Percentiles rank a stretch among this genome's conserved stretches.
phyloP scores from a whole-genome alignment of 2,329 filamentous ascomycete species.

The Stagonosporopsis cucurbitacearum region DNA sequence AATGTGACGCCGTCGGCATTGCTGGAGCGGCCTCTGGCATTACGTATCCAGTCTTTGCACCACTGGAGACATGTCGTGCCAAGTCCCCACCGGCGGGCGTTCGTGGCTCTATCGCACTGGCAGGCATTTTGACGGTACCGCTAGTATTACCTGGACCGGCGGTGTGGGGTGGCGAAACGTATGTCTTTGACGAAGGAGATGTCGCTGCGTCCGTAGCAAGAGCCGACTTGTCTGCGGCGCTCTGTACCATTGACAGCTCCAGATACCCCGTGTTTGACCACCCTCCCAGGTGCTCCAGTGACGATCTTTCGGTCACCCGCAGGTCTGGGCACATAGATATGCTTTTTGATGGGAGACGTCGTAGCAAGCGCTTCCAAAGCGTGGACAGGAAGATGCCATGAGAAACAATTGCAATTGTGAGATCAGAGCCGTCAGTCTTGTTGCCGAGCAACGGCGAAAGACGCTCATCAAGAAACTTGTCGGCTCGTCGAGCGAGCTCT shows the following conservation, averaged over 20 bases:
- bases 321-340: conserved; percentile 55
- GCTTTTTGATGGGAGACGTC: conserved; percentile 58
- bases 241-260: conserved; percentile 51
- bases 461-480: conserved; percentile 69
- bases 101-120: background rate
- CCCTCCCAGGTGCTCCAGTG: conserved; percentile 61
- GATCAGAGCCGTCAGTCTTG: conserved; percentile 32
- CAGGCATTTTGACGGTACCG: background rate
- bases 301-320: conserved; percentile 45
- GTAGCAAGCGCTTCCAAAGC: conserved; percentile 69
- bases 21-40: background rate
- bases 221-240: background rate
- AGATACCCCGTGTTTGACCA: conserved; percentile 73
- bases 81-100: background rate
- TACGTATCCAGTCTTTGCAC: background rate
- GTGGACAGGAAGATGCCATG: conserved; percentile 82
- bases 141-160: background rate
- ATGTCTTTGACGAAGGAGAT: background rate
- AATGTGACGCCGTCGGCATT: background rate
- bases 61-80: too few species aligned
- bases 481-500: conserved; percentile 69
- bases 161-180: background rate
- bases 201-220: background rate
- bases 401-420: conserved; percentile 71
- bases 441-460: conserved; percentile 64